phyloP scores from a whole-genome alignment of 2,329 filamentous ascomycete species.

The Monosporascus ibericus region DNA sequence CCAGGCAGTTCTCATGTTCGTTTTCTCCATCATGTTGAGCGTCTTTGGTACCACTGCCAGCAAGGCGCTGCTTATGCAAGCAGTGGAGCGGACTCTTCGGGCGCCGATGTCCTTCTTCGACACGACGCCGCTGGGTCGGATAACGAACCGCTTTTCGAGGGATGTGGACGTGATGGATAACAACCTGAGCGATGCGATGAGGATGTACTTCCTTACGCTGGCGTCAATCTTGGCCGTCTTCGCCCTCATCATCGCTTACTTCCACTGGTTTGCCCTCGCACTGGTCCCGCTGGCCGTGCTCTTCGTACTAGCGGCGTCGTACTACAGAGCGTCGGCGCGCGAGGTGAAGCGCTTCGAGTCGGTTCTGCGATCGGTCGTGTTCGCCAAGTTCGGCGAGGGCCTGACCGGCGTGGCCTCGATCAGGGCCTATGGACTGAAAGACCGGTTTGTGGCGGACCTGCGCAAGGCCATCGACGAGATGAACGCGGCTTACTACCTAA shows the following conservation, averaged over 20 bases:
- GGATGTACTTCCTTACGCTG: conserved; percentile 86
- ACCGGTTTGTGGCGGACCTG: conserved; percentile 66
- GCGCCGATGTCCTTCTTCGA: conserved; percentile 91
- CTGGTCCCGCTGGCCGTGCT: conserved; percentile 61
- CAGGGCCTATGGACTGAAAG: conserved; percentile 77
- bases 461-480: conserved; percentile 77
- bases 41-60: conserved; percentile 76
- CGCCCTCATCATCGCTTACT: conserved; percentile 87
- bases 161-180: conserved; percentile 98
- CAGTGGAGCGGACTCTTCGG: conserved; percentile 69
- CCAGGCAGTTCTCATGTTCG: conserved; percentile 72
- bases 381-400: conserved; percentile 86
- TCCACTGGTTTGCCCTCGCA: conserved; percentile 73
- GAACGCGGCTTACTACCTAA: conserved; percentile 91
- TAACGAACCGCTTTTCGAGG: conserved; percentile 92
- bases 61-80: conserved; percentile 72
- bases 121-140: conserved; percentile 88
- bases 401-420: conserved; percentile 80
- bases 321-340: conserved; percentile 85
- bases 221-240: conserved; percentile 80
- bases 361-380: conserved; percentile 79
- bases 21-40: conserved; percentile 73
- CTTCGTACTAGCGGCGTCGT: conserved; percentile 77
- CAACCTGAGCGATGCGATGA: conserved; percentile 77
- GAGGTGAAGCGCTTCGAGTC: conserved; percentile 94